Conservation (phyloP, 2,329 filamentous ascomycete species). For the Epichloe amarillans region DNA sequence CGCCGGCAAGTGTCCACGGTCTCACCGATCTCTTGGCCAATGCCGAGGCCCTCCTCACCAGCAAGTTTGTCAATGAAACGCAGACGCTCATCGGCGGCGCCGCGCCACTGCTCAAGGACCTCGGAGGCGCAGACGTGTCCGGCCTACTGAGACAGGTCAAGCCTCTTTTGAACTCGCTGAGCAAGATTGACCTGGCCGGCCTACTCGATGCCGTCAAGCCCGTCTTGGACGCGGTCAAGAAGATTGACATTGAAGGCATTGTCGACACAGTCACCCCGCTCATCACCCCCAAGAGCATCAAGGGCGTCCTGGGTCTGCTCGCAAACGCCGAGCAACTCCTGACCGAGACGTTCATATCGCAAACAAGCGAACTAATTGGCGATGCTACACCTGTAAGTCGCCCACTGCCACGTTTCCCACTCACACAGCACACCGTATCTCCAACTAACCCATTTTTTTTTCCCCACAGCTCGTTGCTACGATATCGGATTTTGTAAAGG, state of each 20-base stretch:
- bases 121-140: slow-evolving; percentile 24
- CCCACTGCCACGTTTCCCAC: not conserved
- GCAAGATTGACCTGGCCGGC: slow-evolving; percentile 21
- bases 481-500: slow-evolving; percentile 19
- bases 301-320: slow-evolving; percentile 22
- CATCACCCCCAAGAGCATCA: slow-evolving; percentile 25
- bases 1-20: slow-evolving; percentile 20
- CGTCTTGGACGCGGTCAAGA: slow-evolving; percentile 22
- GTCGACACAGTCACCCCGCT: slow-evolving; percentile 25
- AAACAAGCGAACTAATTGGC: slow-evolving; percentile 29
- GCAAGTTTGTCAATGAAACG: slow-evolving; percentile 27
- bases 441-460: not conserved
- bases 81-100: slow-evolving; percentile 24
- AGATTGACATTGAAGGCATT: slow-evolving; percentile 24
- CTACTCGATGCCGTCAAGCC: slow-evolving; percentile 23
- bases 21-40: slow-evolving; percentile 23
- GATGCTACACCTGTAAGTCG: slow-evolving; percentile 27
- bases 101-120: slow-evolving; percentile 21
- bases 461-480: slow-evolving; percentile 18
- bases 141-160: slow-evolving; percentile 22
- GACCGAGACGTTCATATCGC: slow-evolving; percentile 25
- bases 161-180: slow-evolving; percentile 22
- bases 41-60: slow-evolving; percentile 24
- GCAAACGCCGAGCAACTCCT: slow-evolving; percentile 26
- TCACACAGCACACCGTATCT: not conserved